Percentiles rank a stretch among this genome's conserved stretches.
phyloP scores from a whole-genome alignment of 73 alveolate genomes.

The Tetrahymena thermophila region DNA sequence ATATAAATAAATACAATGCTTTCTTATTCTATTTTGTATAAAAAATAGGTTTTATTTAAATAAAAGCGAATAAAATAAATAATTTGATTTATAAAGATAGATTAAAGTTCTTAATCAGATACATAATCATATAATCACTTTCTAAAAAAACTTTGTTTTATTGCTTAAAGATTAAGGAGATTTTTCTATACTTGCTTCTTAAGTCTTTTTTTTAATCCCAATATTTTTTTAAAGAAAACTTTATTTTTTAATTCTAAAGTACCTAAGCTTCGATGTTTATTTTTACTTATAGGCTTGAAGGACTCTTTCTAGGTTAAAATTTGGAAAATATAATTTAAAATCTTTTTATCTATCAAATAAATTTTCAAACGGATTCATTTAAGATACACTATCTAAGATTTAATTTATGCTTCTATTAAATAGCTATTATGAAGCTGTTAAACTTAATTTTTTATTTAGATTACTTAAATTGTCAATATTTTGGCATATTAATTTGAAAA shows the following conservation, averaged over 20 bases:
- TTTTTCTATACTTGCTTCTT: neutral
- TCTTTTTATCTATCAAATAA: neutral
- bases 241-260: neutral
- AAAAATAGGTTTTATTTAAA: too few relatives aligned
- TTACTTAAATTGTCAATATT: too few relatives aligned
- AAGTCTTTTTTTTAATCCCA: neutral
- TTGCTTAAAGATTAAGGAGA: neutral
- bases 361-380: neutral
- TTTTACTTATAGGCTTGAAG: neutral
- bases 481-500: too few relatives aligned
- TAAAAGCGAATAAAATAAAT: too few relatives aligned
- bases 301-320: neutral
- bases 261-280: neutral
- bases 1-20: too few relatives aligned
- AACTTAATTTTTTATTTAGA: too few relatives aligned
- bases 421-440: neutral
- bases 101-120: too few relatives aligned
- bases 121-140: too few relatives aligned
- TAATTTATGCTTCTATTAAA: neutral
- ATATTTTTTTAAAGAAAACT: neutral
- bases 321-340: neutral
- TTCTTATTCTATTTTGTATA: too few relatives aligned
- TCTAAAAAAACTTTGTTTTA: too few relatives aligned
- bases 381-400: neutral
- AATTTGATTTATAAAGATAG: too few relatives aligned